Base-by-base conservation (phyloP, 768 basidiomycete genomes). In the Rhodotorula graminis region DNA sequence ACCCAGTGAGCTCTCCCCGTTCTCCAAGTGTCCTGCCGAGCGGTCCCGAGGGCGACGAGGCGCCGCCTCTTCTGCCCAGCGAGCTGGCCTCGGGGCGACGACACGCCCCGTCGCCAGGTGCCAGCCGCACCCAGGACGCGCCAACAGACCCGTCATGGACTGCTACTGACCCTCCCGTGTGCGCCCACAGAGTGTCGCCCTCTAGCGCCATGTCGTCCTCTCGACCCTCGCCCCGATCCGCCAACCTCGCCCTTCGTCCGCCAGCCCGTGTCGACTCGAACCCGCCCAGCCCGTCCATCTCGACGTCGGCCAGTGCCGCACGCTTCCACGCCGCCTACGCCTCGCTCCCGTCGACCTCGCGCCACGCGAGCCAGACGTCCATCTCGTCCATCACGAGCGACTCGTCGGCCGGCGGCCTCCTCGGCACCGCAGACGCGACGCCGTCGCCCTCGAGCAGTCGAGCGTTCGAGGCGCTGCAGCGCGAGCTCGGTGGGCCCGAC, bases 391-490 rank as follows among this genome's bases (percentile, higher is more conserved):
- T 59, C 55, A 53, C 56, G 19, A 59, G 47, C 40, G 67, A 60
- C 40, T 11, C 52, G 33, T 66, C 65, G 18, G n/a, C 53, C 14
- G n/a, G 46, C 19, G 62, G 60, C 37, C 31, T 50, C 23, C 65
- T 61, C 37, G 71, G 57, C 18, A 25, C 49, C 10, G 9, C 50
- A 15, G 40, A 65, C 53, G 64, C 12, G 12, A 25, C 50, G 25
- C 52, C 47, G 21, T 50, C 25, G 11, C 31, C 47, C 5, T 64
- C 74, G 25, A n/a, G 27, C 27, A 65, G 69, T 6, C 31, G 59
- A 12, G 64, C 67, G 0, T 75, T 75, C 58, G 70, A 60, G 1
- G 64, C 67, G 16, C 25, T 75, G 15, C 74, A 72, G 61, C 53
- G 68, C 19, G 74, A 75, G 47, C 40, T 75, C 0, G 53, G 47